Evolutionary conservation across 2,329 filamentous ascomycete species (phyloP).

Genomic region (Microcyclosporella mali): DNA sequence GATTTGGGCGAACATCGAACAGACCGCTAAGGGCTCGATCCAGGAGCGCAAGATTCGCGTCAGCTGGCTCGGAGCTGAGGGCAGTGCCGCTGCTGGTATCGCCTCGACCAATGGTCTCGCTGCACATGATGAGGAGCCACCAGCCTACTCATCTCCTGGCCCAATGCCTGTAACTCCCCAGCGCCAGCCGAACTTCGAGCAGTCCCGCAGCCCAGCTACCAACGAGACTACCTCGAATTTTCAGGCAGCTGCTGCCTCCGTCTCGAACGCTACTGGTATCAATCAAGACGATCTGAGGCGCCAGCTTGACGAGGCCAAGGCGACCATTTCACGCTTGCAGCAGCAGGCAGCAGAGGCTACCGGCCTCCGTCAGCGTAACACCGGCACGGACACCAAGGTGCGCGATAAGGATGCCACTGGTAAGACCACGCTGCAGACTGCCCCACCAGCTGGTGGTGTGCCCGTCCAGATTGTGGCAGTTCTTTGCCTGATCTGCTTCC

Average conservation of each 20-base stretch:
- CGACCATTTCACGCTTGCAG: slow-evolving; percentile 62
- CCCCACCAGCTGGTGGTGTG: slow-evolving; percentile 57
- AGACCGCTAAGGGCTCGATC: slow-evolving; percentile 67
- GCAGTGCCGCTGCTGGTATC: slow-evolving; percentile 30
- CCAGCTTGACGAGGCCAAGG: slow-evolving; percentile 69
- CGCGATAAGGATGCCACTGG: slow-evolving; percentile 15
- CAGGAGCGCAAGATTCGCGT: slow-evolving; percentile 96
- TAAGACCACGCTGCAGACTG: slow-evolving; percentile 19
- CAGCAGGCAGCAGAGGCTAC: slow-evolving; percentile 52
- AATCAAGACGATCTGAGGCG: slow-evolving; percentile 59
- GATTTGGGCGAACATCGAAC: slow-evolving; percentile 71
- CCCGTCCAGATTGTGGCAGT: slow-evolving; percentile 77
- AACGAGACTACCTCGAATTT: slow-evolving; percentile 10
- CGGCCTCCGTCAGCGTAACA: slow-evolving; percentile 74
- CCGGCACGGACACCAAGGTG: slow-evolving; percentile 13
- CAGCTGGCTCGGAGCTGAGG: slow-evolving; percentile 65
- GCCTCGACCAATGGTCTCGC: slow-evolving; percentile 25
- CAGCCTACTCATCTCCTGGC: slow-evolving; percentile 50
- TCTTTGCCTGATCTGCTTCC: slow-evolving; percentile 81
- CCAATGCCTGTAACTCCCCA: slow-evolving; percentile 13
- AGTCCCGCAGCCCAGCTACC: slow-evolving; percentile 15
- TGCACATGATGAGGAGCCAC: slow-evolving; percentile 39
- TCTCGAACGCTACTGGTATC: slow-evolving; percentile 46
- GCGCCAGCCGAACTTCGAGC: no score
- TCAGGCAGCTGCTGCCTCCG: slow-evolving; percentile 27